Base-by-base conservation (phyloP, 768 basidiomycete species). In the Rubroboletus pulcherrimus region DNA sequence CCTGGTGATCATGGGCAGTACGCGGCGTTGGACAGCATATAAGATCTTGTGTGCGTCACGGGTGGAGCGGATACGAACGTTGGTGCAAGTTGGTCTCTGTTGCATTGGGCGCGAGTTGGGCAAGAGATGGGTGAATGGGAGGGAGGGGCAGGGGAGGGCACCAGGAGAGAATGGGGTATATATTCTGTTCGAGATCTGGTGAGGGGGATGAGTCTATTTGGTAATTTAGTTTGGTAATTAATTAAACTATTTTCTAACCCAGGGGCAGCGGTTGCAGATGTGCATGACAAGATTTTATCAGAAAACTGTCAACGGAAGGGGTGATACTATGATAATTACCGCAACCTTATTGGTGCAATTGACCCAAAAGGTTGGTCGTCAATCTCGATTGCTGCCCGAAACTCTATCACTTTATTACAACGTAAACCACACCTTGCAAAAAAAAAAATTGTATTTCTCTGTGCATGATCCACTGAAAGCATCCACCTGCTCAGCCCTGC, bases 1-100 rank as follows among this genome's bases (percentile, higher is more conserved):
- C 58, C 87, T 79, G 29, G 86, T 84, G 61, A 92, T 85, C 80
- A 91, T 86, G 54, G 81, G 81, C 46, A 92, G 77, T 24, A 79
- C 57, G 41, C 82, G 83, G 52, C 77, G 76, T 53, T 83, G 81
- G 52, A 91, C 78, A 26, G 84, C 89, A 62, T 79, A 83, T 72
- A 91, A 91, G 64, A 92, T 86, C 68, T 83, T 87, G 70, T 91
- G 90, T 3, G 89, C 89, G 69, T 91, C 90, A 51, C 79, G 78
- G 30, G 83, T 84, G 37, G 86, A 87, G 60, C 89, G 86, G 62
- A 91, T 89, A 66, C 89, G 87, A 53, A 84, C 73, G 63, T 85
- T 82, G 49, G 73, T 79, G 68, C 84, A 86, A 37, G 89, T 91
- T 42, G 89, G 89, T 45, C 62, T 56, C 56, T 79, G 80, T 66